Conservation (phyloP, 2,329 filamentous ascomycete genomes). For the Zymoseptoria pseudotritici region DNA sequence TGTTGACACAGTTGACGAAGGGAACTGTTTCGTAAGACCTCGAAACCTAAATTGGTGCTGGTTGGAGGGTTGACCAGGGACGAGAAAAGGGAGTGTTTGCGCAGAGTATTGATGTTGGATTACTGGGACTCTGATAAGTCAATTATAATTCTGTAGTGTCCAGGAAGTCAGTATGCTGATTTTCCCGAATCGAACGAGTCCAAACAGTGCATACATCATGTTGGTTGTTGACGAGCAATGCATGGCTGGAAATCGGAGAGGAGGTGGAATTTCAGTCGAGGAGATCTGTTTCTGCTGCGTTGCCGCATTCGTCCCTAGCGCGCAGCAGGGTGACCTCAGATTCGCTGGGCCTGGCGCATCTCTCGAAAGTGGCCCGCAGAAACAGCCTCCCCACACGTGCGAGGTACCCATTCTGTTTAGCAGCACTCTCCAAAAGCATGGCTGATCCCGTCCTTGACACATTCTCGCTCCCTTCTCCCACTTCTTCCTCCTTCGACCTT, state of each 20-base stretch:
- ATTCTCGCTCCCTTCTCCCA: constrained; percentile 11
- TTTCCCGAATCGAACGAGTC: constrained; percentile 16
- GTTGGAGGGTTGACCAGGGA: background rate
- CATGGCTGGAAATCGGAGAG: background rate
- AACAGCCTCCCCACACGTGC: background rate
- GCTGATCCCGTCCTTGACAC: constrained; percentile 1
- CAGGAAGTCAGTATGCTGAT: background rate
- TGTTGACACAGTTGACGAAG: background rate
- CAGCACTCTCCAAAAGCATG: background rate
- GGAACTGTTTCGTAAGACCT: background rate
- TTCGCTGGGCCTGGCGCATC: background rate
- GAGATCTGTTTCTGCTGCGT: no score
- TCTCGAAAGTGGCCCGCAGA: background rate
- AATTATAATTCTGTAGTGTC: background rate
- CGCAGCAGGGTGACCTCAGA: background rate
- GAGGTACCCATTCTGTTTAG: background rate
- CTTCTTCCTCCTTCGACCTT: constrained; percentile 10
- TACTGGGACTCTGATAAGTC: background rate
- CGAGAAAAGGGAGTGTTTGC: background rate
- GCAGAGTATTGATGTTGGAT: background rate
- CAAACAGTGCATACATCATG: constrained; percentile 11
- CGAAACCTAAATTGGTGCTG: background rate
- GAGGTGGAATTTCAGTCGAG: constrained; percentile 1
- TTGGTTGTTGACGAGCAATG: constrained; percentile 1
- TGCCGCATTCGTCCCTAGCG: background rate